Percentiles rank a stretch among this genome's conserved stretches.
These are phyloP conservation scores for Leccinum insigne DNA, from an alignment of 1,284 basidiomycete genomes.

Conservation along the genomic window DNA sequence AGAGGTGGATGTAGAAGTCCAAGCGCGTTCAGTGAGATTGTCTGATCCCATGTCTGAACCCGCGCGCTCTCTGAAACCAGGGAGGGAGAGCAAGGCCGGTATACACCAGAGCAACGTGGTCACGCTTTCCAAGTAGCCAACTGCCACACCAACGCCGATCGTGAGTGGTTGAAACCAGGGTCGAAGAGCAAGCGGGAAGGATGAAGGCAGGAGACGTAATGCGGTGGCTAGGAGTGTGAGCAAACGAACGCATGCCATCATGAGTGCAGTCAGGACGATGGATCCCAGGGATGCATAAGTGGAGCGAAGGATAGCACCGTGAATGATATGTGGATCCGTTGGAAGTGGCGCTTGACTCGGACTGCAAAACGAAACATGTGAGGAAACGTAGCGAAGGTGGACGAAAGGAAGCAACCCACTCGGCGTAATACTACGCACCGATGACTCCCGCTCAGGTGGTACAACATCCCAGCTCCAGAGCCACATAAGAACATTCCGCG, in stretches of 20 bases:
- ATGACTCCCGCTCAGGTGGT: slow-evolving; percentile 83
- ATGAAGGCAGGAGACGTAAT: too few relatives aligned
- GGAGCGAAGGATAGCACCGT: slow-evolving; percentile 77
- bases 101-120: slow-evolving; percentile 80
- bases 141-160: slow-evolving; percentile 43
- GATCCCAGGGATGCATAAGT: slow-evolving; percentile 83
- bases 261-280: slow-evolving; percentile 73
- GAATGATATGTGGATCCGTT: slow-evolving; percentile 68
- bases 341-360: slow-evolving; percentile 51
- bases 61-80: slow-evolving; percentile 17
- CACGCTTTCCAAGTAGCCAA: slow-evolving; percentile 58
- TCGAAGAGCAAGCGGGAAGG: slow-evolving; percentile 41
- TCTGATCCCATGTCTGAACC: slow-evolving; percentile 45
- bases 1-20: slow-evolving; percentile 41
- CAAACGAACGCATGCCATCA: slow-evolving; percentile 70
- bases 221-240: slow-evolving; percentile 37
- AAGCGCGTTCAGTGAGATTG: slow-evolving; percentile 43
- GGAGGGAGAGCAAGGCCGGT: slow-evolving; percentile 53
- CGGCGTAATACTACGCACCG: slow-evolving; percentile 91
- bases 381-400: background rate
- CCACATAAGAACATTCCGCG: slow-evolving; percentile 74
- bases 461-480: slow-evolving; percentile 90
- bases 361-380: slow-evolving; percentile 34
- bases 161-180: slow-evolving; percentile 44
- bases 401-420: slow-evolving; percentile 46